Conservation (phyloP, 2,329 filamentous ascomycete genomes). For the Aspergillus carbonarius region DNA sequence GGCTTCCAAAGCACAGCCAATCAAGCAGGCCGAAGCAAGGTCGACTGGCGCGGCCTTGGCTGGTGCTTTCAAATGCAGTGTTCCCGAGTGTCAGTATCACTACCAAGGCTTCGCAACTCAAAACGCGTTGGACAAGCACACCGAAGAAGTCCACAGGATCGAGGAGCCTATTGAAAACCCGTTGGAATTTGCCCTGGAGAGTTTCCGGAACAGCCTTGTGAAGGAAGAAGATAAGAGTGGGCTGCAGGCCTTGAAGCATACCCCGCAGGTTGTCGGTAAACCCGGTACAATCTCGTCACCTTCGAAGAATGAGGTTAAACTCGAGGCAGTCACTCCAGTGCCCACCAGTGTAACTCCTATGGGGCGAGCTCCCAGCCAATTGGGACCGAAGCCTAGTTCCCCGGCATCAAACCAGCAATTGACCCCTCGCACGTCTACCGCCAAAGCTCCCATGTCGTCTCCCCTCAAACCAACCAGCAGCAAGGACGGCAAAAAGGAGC, state of each 20-base stretch:
- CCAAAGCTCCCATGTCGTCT: slow-evolving; percentile 23
- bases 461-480: slow-evolving; percentile 23
- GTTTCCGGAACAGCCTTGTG: slow-evolving; percentile 52
- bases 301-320: slow-evolving; percentile 29
- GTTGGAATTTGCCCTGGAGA: slow-evolving; percentile 56
- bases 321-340: slow-evolving; percentile 30
- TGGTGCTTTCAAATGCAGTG: slow-evolving; percentile 54
- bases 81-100: slow-evolving; percentile 54
- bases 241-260: slow-evolving; percentile 21
- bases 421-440: slow-evolving; percentile 29
- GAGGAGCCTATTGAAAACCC: slow-evolving; percentile 53
- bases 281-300: slow-evolving; percentile 20
- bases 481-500: slow-evolving; percentile 30
- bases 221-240: slow-evolving; percentile 42
- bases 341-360: slow-evolving; percentile 32
- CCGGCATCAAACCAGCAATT: slow-evolving; percentile 36
- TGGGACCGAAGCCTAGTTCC: slow-evolving; percentile 34
- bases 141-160: slow-evolving; percentile 53
- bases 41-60: slow-evolving; percentile 35
- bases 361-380: slow-evolving; percentile 34
- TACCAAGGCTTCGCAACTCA: slow-evolving; percentile 56
- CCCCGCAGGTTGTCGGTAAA: slow-evolving; percentile 18
- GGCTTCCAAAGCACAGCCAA: slow-evolving; percentile 29
- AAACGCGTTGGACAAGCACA: slow-evolving; percentile 55
- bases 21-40: slow-evolving; percentile 39